These are phyloP conservation scores for Coffea humblotiana DNA, from an alignment of 305 asterid species.

Conservation along the genomic window DNA sequence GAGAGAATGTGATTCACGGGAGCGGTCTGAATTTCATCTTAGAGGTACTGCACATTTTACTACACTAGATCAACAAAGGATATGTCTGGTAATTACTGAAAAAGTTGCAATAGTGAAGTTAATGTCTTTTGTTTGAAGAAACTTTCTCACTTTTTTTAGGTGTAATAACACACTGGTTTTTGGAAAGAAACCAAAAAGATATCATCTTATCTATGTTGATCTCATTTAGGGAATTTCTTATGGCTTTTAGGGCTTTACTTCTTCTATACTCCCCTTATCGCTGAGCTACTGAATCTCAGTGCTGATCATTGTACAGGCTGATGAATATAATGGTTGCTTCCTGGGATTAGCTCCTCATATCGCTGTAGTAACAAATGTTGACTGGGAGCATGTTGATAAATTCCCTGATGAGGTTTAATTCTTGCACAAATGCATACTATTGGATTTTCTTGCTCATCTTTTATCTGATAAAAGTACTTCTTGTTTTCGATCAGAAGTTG, in stretches of 20 bases:
- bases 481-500: slow-evolving; percentile 28
- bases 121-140: neutral
- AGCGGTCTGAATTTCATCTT: slow-evolving; percentile 32
- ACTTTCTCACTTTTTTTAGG: neutral
- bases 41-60: slow-evolving; percentile 34
- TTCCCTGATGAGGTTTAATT: slow-evolving; percentile 35
- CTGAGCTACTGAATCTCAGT: slow-evolving; percentile 10
- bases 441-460: neutral
- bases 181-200: neutral
- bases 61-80: neutral
- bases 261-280: neutral
- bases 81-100: neutral
- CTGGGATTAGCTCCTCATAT: slow-evolving; percentile 34
- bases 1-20: slow-evolving; percentile 36
- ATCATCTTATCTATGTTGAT: neutral
- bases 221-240: neutral
- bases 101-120: no score
- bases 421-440: neutral
- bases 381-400: slow-evolving; percentile 46
- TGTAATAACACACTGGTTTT: neutral
- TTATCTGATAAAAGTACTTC: slow-evolving; percentile 5
- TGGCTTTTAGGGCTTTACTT: neutral
- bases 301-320: slow-evolving; percentile 32
- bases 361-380: slow-evolving; percentile 12
- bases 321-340: slow-evolving; percentile 48